These are phyloP conservation scores for Magnaporthiopsis rhizophila DNA, from an alignment of 2,329 filamentous ascomycete genomes.

Conservation along the genomic window DNA sequence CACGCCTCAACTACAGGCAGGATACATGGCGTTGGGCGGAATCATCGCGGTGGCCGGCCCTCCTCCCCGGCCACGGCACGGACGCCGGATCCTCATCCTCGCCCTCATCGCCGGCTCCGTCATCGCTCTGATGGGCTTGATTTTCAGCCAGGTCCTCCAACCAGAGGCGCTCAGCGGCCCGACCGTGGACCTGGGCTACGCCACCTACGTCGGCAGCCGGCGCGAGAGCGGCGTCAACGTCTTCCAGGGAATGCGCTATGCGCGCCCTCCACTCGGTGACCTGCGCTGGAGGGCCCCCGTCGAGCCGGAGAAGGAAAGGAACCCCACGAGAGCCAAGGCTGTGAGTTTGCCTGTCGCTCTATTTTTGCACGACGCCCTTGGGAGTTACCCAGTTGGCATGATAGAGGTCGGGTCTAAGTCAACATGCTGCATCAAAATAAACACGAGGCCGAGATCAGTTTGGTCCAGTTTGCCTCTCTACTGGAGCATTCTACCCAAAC, in stretches of 20 bases:
- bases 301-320: constrained; percentile 26
- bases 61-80: too few species aligned
- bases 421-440: neutral
- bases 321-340: constrained; percentile 6
- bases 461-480: constrained; percentile 35
- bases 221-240: constrained; percentile 24
- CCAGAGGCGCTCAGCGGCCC: constrained; percentile 5
- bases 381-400: neutral
- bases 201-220: constrained; percentile 9
- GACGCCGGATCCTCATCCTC: neutral
- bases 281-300: constrained; percentile 43
- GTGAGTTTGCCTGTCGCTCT: neutral
- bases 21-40: neutral
- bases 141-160: neutral
- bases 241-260: constrained; percentile 43
- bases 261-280: constrained; percentile 39
- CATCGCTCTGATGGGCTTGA: neutral
- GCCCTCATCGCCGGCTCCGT: neutral
- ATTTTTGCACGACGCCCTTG: neutral
- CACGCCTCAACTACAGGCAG: too few species aligned
- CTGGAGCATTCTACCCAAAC: constrained; percentile 23
- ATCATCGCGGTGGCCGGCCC: neutral
- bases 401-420: neutral
- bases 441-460: constrained; percentile 24
- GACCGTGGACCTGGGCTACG: constrained; percentile 11